Evolutionary conservation across 129 eudicot species (phyloP).

Genomic region (Dittrichia graveolens): DNA sequence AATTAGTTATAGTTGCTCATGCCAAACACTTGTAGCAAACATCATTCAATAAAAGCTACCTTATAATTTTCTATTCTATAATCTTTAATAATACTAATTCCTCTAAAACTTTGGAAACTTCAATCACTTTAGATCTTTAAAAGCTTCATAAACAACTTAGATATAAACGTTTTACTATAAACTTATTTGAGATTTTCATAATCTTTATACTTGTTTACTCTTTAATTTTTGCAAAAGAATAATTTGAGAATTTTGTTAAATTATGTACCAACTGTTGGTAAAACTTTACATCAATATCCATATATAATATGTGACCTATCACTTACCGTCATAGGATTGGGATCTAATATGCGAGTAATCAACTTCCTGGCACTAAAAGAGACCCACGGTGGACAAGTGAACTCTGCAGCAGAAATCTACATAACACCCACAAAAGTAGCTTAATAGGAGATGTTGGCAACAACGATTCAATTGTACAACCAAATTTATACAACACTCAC

Average conservation of each 20-base stretch:
- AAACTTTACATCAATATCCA: not conserved
- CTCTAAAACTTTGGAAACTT: too few relatives aligned
- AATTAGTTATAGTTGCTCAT: not conserved
- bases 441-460: conserved; percentile 14
- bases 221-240: too few relatives aligned
- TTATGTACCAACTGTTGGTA: too few relatives aligned
- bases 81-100: not conserved
- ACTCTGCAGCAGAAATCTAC: conserved; percentile 88
- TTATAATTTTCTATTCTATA: not conserved
- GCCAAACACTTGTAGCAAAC: conserved; percentile 1
- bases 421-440: conserved; percentile 17
- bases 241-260: too few relatives aligned
- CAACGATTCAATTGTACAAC: not conserved
- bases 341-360: conserved; percentile 79
- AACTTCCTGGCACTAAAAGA: conserved; percentile 85
- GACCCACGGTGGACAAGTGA: conserved; percentile 96
- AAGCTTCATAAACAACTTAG: too few relatives aligned
- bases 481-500: conserved; percentile 52
- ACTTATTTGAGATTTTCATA: too few relatives aligned
- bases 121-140: too few relatives aligned
- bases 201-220: too few relatives aligned
- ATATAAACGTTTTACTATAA: too few relatives aligned
- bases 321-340: conserved; percentile 86
- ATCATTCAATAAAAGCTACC: not conserved
- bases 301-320: not conserved